A percentile compares a stretch with the other conserved stretches of the same genome.
phyloP scores from a whole-genome alignment of 2,329 filamentous ascomycete genomes.

The Xylaria polymorpha region DNA sequence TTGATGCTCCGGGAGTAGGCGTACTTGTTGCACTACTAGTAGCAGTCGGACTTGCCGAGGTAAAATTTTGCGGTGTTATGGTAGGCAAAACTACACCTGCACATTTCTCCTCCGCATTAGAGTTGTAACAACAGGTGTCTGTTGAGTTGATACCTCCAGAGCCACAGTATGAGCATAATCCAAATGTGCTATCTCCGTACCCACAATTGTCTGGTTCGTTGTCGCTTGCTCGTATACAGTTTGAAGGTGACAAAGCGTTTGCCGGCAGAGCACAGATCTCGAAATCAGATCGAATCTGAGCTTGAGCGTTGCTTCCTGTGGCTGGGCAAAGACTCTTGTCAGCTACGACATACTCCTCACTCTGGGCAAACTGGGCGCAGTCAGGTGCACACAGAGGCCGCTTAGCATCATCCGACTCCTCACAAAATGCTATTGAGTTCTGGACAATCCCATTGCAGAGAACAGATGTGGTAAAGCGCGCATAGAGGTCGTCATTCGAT shows the following conservation, averaged over 20 bases:
- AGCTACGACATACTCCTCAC: conserved; percentile 85
- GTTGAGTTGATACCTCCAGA: conserved; percentile 89
- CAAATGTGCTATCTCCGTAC: conserved; percentile 75
- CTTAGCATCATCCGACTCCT: conserved; percentile 71
- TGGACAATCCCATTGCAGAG: conserved; percentile 96
- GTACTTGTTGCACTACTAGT: conserved; percentile 57
- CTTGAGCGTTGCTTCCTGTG: conserved; percentile 72
- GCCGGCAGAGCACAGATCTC: conserved; percentile 86
- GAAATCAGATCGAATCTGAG: conserved; percentile 91
- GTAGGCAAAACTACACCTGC: conserved; percentile 80
- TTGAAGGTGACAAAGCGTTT: conserved; percentile 76
- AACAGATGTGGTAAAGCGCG: conserved; percentile 90
- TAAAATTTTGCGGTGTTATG: conserved; percentile 74
- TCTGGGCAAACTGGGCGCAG: conserved; percentile 87
- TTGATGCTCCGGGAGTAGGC: conserved; percentile 48
- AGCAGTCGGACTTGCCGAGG: conserved; percentile 58
- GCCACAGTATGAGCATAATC: conserved; percentile 88
- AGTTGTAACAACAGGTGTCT: conserved; percentile 92
- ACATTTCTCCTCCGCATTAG: conserved; percentile 79
- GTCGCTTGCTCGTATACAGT: conserved; percentile 78
- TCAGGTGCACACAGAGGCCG: conserved; percentile 87
- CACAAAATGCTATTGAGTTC: conserved; percentile 80
- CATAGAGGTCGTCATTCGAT: conserved; percentile 84
- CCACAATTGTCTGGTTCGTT: conserved; percentile 93
- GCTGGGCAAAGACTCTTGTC: conserved; percentile 78